Base-by-base conservation (phyloP, 1,284 basidiomycete species). In the Microbotryum saponariae region DNA sequence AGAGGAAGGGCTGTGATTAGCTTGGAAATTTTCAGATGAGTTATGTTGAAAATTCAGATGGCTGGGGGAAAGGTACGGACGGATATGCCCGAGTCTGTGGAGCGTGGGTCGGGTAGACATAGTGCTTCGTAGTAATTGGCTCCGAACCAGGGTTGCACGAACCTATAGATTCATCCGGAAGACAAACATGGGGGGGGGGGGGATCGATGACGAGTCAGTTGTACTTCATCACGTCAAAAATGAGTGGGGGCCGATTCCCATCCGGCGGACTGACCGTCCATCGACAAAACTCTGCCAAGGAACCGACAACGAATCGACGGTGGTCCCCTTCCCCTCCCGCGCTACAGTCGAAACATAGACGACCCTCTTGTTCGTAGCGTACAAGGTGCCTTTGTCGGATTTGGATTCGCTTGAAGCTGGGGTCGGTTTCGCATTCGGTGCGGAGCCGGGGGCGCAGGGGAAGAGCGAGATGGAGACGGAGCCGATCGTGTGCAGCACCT, bases 91-190 rank as follows among this genome's bases (percentile, higher is more conserved):
- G 63, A 67, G 18, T 51, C 58, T 8, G 20, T 12, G 4, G 53
- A 42, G 14, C 37, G 37, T 42, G 37, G 37, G 12, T 42, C 58
- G 2, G 63, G 60, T 3, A 65, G 10, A 5, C 59, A 57, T 6
- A 61, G 29, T 2, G 59, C 62, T 23, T 70, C 63, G 58, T 60
- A 65, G 60, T 70, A 65, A 16, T 57, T 62, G 0, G 69, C 65
- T 9, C 54, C 31, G 51, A 70, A 66, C 62, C 62, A 69, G 2
- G 69, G 69, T 44, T 70, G 69, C 10, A 63, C 58, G 44, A 67
- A 53, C 9, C 63, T 31, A 25, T 25, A 25, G 0, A 2, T 58
- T 62, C 47, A 65, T 63, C 9, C 58, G 21, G 7, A 65, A 60
- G 33, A 69, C 51, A 14, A 14, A 61, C 61, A 4, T 56, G 21